Evolutionary conservation across 2,329 filamentous ascomycete species (phyloP), one percentile per base, ranked within the genome.

Genomic region (Fusarium metavorans): DNA sequence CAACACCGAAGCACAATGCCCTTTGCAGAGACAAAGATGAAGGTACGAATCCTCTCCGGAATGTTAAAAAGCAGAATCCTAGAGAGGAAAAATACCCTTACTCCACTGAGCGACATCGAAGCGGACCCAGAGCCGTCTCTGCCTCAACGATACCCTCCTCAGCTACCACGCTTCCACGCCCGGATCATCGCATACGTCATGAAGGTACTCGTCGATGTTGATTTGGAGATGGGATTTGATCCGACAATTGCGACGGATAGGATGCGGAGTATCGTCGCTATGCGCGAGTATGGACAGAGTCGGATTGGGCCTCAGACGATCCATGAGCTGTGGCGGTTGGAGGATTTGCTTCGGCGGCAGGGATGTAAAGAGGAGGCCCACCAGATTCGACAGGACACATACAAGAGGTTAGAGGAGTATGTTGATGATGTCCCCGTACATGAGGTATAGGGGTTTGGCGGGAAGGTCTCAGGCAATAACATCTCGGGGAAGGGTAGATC

Each of bases 211-310:
- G 25, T 65, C 13, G 65, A 72, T 1, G n/a, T 72, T 3, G 70
- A 72, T 14, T 6, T 37, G 1, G 35, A 59, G 5, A 61, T 64
- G 13, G 70, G 68, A 0, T 27, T 72, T 9, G 65, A 65, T 11
- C 10, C 35, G 13, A 25, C 71, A 5, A 64, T 72, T 18, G 56
- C 48, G 9, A 59, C 25, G 2, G 70, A 68, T 20, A 68, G 70
- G 20, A 60, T 72, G 68, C 18, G 50, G 0, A 65, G 43, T 14
- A 50, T 65, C 2, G 48, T 72, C 13, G 48, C 68, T 0, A 59
- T 72, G 27, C 68, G 70, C 4, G 68, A 68, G 23, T 72, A 72
- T 10, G 70, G 70, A 5, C 59, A 68, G 4, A 57, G 50, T 1
- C 34, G 4, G 2, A 65, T 48, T 0, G 57, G 60, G 1, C 70